phyloP scores from a whole-genome alignment of 139 green algal genomes.

The Micractinium conductrix region DNA sequence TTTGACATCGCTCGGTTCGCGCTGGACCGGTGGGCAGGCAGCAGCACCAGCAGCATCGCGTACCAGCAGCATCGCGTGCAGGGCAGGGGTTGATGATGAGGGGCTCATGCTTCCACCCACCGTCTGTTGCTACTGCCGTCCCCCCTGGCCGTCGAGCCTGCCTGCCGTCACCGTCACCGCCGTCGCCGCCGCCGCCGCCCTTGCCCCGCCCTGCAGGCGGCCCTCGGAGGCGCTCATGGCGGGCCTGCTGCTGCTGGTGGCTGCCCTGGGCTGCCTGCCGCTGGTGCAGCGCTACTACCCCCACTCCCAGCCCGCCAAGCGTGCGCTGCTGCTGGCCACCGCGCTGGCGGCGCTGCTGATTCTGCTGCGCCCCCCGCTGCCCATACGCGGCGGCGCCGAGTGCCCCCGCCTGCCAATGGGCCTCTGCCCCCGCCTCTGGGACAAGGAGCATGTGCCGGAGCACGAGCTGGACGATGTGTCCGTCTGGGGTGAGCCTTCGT shows the following conservation, averaged over 20 bases:
- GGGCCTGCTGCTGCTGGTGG: slow-evolving; percentile 65
- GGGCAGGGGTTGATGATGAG: too few species aligned
- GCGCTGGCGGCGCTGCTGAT: slow-evolving; percentile 62
- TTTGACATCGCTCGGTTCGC: slow-evolving; percentile 83
- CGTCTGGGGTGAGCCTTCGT: slow-evolving; percentile 75
- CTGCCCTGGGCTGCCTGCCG: slow-evolving; percentile 65
- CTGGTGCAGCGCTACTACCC: slow-evolving; percentile 67
- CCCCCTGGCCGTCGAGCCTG: too few species aligned
- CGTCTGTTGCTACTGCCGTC: too few species aligned
- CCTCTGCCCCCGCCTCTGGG: slow-evolving; percentile 90
- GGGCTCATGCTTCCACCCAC: too few species aligned
- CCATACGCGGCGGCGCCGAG: slow-evolving; percentile 70
- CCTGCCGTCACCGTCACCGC: too few species aligned
- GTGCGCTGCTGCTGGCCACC: slow-evolving; percentile 46
- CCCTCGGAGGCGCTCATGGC: slow-evolving; percentile 85
- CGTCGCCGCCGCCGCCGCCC: too few species aligned
- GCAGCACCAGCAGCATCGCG: too few species aligned
- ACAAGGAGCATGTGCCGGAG: slow-evolving; percentile 84
- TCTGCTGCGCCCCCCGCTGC: slow-evolving; percentile 82
- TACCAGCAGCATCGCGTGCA: too few species aligned
- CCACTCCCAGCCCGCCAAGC: slow-evolving; percentile 13
- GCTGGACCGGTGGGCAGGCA: too few species aligned
- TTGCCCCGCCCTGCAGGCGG: too few species aligned
- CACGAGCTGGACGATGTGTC: slow-evolving; percentile 84
- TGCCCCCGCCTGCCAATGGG: slow-evolving; percentile 82